Evolutionary conservation across 2,329 filamentous ascomycete genomes (phyloP).

Genomic region (Fusarium acutatum): DNA sequence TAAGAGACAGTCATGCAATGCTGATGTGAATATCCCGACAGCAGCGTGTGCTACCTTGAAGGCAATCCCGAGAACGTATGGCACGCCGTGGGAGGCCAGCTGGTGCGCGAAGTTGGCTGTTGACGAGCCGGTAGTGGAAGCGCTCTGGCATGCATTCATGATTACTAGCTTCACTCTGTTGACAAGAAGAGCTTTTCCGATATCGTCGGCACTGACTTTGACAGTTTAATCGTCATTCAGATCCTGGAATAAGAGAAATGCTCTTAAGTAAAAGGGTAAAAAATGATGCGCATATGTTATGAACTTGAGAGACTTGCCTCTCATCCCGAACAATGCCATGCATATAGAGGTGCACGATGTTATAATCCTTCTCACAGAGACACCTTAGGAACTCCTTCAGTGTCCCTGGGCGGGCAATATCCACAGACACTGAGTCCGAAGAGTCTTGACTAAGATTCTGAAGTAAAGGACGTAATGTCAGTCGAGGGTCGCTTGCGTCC

Average conservation of each 20-base stretch:
- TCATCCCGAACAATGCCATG: not conserved
- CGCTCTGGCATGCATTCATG: not conserved
- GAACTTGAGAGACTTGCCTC: not conserved
- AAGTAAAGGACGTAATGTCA: not conserved
- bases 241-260: not conserved
- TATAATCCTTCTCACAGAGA: not conserved
- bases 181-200: not conserved
- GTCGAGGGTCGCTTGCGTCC: not conserved
- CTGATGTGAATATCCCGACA: not conserved
- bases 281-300: not conserved
- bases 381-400: not conserved
- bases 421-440: not conserved
- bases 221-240: not conserved
- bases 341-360: not conserved
- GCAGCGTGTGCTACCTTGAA: not conserved
- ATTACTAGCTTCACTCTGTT: not conserved
- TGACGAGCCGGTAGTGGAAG: not conserved
- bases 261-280: not conserved
- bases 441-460: not conserved
- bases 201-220: not conserved
- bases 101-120: not conserved
- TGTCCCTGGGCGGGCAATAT: not conserved
- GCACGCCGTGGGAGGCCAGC: not conserved
- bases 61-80: not conserved
- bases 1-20: not conserved